Evolutionary conservation across 2,329 filamentous ascomycete genomes (phyloP).

Genomic region (Paecilomyces variotii): DNA sequence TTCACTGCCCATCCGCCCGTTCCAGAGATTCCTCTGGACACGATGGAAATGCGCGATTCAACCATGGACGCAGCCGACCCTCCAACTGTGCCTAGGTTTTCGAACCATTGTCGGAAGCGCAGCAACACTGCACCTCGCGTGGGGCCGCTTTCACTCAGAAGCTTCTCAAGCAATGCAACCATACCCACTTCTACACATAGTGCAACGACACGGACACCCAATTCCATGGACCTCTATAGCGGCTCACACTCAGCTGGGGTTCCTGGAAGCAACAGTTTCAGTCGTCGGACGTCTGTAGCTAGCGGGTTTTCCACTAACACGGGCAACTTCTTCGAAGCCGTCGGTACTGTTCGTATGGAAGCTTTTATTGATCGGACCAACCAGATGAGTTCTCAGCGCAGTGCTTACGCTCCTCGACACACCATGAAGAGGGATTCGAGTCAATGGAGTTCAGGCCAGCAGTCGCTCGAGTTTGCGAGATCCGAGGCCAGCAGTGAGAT

Average conservation of each 20-base stretch:
- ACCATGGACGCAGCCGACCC: constrained; percentile 39
- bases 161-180: constrained; percentile 53
- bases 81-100: constrained; percentile 46
- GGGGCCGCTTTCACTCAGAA: constrained; percentile 67
- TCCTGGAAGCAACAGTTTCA: constrained; percentile 36
- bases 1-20: constrained; percentile 26
- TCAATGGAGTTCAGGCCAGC: constrained; percentile 24
- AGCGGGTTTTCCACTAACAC: constrained; percentile 41
- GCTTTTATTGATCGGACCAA: constrained; percentile 67
- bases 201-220: constrained; percentile 51
- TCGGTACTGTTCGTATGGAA: constrained; percentile 92
- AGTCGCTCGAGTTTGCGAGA: constrained; percentile 26
- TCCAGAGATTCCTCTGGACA: constrained; percentile 23
- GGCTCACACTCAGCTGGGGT: constrained; percentile 17
- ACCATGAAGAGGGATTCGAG: constrained; percentile 21
- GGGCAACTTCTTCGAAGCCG: constrained; percentile 69
- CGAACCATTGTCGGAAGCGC: constrained; percentile 69
- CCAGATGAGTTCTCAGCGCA: constrained; percentile 17
- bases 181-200: constrained; percentile 38
- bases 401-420: constrained; percentile 15
- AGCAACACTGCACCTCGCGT: constrained; percentile 77
- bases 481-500: constrained; percentile 30
- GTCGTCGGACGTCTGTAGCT: constrained; percentile 44
- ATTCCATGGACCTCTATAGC: constrained; percentile 52
- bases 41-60: constrained; percentile 22